Base-by-base conservation (phyloP, 2,329 filamentous ascomycete species). In the Verticillium nubilum region DNA sequence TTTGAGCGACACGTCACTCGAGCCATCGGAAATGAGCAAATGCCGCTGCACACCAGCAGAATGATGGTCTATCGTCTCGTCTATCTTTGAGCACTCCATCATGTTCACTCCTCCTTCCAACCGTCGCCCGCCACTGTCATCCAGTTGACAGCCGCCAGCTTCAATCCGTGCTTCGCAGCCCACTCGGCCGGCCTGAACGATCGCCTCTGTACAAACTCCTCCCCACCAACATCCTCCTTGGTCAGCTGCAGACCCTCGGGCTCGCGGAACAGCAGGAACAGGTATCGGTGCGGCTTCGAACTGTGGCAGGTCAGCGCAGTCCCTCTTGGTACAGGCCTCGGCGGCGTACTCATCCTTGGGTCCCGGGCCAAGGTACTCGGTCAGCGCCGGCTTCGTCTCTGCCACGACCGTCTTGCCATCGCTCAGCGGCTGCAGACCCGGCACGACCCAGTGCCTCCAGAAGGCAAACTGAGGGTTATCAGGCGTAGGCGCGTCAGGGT, bases 401-500 rank as follows among this genome's bases (percentile, higher is more conserved):
- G 66, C 68, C 5, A 68, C 68, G 2, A 65, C 64, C 1, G 59
- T 65, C 12, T 63, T 63, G 1, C 63, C 65, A 2, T 59, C 64
- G 27, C 63, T 59, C 52, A 67, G 42, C 2, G 76, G 72, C 59
- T 70, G 71, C 56, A 80, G 53, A 0, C 77, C 76, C 4, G 73
- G 68, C 0, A 82, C 67, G 27, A 84, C 73, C 78, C 79, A 84
- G 64, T 84, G 81, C 23, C 81, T 72, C 80, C 80, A 84, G 65
- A 80, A 83, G 0, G 80, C 78, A 65, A 81, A 83, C 64, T 80
- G 82, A 5, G 79, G 80, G 56, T 84, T 78, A 35, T 80, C 78
- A 0, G 81, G 82, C 0, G 80, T 83, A 0, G 82, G 82, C 23
- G 81, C 81, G 60, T 84, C 82, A 0, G 81, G 80, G 59, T 84